Conservation (phyloP, 768 basidiomycete species). For the Agaricus blazei region DNA sequence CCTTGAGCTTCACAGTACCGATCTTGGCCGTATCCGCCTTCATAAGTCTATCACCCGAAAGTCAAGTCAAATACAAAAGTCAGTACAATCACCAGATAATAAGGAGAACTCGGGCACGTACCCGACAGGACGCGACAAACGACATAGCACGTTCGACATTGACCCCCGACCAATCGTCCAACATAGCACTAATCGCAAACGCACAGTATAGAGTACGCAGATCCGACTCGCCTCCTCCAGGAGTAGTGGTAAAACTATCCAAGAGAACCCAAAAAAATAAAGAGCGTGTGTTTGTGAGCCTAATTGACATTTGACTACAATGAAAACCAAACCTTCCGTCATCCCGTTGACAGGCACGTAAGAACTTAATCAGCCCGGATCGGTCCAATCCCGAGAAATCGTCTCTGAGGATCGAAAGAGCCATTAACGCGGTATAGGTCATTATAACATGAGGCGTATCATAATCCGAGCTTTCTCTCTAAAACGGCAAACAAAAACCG, state of each 20-base stretch:
- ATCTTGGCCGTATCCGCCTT: slow-evolving; percentile 87
- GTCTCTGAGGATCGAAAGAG: slow-evolving; percentile 84
- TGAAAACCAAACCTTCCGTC: slow-evolving; percentile 72
- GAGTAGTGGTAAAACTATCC: slow-evolving; percentile 64
- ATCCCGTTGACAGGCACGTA: slow-evolving; percentile 65
- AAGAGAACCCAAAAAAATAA: slow-evolving; percentile 17
- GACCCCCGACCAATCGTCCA: slow-evolving; percentile 76
- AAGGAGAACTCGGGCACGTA: slow-evolving; percentile 27
- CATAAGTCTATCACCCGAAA: slow-evolving; percentile 60
- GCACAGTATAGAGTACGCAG: slow-evolving; percentile 84
- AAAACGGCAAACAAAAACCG: neutral
- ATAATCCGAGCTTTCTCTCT: slow-evolving; percentile 39
- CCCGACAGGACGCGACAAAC: slow-evolving; percentile 72
- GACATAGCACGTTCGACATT: slow-evolving; percentile 52
- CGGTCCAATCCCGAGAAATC: slow-evolving; percentile 71
- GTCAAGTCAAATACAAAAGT: neutral
- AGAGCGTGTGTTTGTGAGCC: neutral
- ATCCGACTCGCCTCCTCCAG: slow-evolving; percentile 69
- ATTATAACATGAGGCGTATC: slow-evolving; percentile 83
- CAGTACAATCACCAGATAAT: too few relatives aligned
- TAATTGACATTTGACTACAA: slow-evolving; percentile 4
- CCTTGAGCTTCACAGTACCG: slow-evolving; percentile 85
- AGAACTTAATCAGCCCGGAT: slow-evolving; percentile 56
- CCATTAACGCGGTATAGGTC: slow-evolving; percentile 87
- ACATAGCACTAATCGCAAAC: slow-evolving; percentile 74